These are phyloP conservation scores for Schizochytrium sp. DNA, from an alignment of 108 stramenopile genomes.

Conservation along the genomic window DNA sequence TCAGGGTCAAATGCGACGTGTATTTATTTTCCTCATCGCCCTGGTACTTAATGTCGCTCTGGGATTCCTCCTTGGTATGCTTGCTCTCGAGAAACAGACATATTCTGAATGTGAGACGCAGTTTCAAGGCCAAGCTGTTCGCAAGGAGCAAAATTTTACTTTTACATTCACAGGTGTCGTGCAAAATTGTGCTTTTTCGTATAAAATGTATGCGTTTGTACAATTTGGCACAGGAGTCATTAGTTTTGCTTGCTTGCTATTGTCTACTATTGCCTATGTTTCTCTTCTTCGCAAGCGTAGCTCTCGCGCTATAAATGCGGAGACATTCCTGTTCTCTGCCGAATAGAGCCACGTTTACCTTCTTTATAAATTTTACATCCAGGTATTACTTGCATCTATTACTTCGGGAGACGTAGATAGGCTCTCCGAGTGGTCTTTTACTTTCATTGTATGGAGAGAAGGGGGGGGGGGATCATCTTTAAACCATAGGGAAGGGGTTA, in stretches of 20 bases:
- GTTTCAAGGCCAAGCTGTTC: slow-evolving; percentile 41
- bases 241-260: background rate
- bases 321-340: background rate
- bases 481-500: background rate
- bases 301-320: background rate
- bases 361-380: background rate
- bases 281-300: background rate
- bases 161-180: slow-evolving; percentile 17
- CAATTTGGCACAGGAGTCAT: slow-evolving; percentile 39
- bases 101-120: slow-evolving; percentile 29
- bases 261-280: background rate
- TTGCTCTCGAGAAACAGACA: slow-evolving; percentile 5
- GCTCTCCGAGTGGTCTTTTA: too few species aligned
- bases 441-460: background rate
- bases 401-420: too few species aligned
- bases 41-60: slow-evolving; percentile 17
- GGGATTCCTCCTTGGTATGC: background rate
- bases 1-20: background rate
- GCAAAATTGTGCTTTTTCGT: slow-evolving; percentile 25
- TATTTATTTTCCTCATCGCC: background rate
- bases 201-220: slow-evolving; percentile 52
- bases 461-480: background rate
- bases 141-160: slow-evolving; percentile 55
- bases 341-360: background rate
- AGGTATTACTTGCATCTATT: too few species aligned